phyloP scores from a whole-genome alignment of 1,284 basidiomycete genomes.

The Microbotryum saponariae region DNA sequence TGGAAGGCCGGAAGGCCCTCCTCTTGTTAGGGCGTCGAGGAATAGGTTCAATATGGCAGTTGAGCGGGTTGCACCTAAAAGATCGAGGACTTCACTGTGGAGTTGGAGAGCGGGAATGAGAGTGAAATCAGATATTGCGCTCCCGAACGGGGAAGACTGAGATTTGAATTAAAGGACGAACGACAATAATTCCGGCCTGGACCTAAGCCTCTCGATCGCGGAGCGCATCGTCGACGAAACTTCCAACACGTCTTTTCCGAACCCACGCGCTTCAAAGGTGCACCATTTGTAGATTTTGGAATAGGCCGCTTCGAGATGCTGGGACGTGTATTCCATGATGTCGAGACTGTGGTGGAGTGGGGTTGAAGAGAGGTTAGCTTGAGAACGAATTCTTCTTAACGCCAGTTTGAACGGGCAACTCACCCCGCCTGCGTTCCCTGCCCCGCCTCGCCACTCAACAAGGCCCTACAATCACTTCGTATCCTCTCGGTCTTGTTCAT shows the following conservation, averaged over 20 bases:
- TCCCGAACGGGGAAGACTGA: neutral
- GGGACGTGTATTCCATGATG: slow-evolving; percentile 73
- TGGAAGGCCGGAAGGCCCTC: slow-evolving; percentile 77
- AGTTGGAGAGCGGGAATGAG: neutral
- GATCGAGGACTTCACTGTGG: slow-evolving; percentile 63
- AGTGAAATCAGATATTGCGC: neutral
- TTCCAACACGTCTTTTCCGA: slow-evolving; percentile 67
- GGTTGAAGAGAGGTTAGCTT: neutral
- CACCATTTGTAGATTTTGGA: slow-evolving; percentile 82
- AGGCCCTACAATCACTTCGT: slow-evolving; percentile 69
- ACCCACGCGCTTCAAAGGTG: slow-evolving; percentile 74
- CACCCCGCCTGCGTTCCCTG: slow-evolving; percentile 71
- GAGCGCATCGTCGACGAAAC: slow-evolving; percentile 64
- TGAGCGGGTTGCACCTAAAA: slow-evolving; percentile 74
- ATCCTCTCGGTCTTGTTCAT: slow-evolving; percentile 82
- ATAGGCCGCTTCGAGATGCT: slow-evolving; percentile 78
- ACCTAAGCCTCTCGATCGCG: slow-evolving; percentile 62
- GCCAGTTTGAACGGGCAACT: slow-evolving; percentile 27
- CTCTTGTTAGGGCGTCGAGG: slow-evolving; percentile 77
- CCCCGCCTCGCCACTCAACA: slow-evolving; percentile 76
- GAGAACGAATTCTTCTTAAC: neutral
- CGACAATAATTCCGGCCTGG: slow-evolving; percentile 70
- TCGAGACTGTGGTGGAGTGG: slow-evolving; percentile 54
- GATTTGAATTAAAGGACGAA: slow-evolving; percentile 38
- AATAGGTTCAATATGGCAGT: slow-evolving; percentile 70